These are phyloP conservation scores for Wallacemonas sp. DNA, from an alignment of 208 protist species.

Conservation along the genomic window DNA sequence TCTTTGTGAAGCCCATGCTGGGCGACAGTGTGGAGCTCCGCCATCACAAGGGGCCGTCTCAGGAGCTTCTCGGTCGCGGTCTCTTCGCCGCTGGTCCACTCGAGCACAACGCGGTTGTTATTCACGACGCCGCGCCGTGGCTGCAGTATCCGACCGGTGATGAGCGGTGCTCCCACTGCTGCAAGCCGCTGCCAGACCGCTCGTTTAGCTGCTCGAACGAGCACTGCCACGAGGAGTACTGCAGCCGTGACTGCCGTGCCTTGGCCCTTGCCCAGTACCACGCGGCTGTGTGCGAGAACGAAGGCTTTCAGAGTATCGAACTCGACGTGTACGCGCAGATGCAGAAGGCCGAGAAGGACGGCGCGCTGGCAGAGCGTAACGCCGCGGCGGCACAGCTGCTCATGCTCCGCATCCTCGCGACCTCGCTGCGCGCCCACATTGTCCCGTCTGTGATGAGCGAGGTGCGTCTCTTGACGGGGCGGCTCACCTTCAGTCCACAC, in stretches of 20 bases:
- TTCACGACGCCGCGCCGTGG: slow-evolving; percentile 59
- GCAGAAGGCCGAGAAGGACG: slow-evolving; percentile 40
- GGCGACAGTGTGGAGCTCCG: slow-evolving; percentile 39
- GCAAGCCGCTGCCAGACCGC: slow-evolving; percentile 56
- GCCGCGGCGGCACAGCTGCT: slow-evolving; percentile 79
- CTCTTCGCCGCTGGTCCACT: slow-evolving; percentile 52
- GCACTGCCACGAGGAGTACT: slow-evolving; percentile 89
- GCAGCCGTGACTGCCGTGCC: slow-evolving; percentile 77
- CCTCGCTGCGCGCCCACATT: slow-evolving; percentile 44
- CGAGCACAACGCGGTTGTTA: slow-evolving; percentile 27
- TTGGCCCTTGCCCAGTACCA: slow-evolving; percentile 69
- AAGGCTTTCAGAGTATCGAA: slow-evolving; percentile 75
- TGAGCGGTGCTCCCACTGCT: slow-evolving; percentile 60
- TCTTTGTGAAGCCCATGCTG: slow-evolving; percentile 76
- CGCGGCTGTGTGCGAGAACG: slow-evolving; percentile 60
- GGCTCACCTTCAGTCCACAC: slow-evolving; percentile 63
- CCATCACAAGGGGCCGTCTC: not conserved
- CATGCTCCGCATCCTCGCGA: slow-evolving; percentile 67
- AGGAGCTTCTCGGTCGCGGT: slow-evolving; percentile 48
- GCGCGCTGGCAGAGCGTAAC: slow-evolving; percentile 41
- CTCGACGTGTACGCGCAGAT: slow-evolving; percentile 82
- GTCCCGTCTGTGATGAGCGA: slow-evolving; percentile 73
- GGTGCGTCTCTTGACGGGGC: slow-evolving; percentile 68
- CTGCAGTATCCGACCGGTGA: slow-evolving; percentile 70
- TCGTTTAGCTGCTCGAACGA: slow-evolving; percentile 65